Base-by-base conservation (phyloP, 2,329 filamentous ascomycete genomes). In the Beauveria medogensis region DNA sequence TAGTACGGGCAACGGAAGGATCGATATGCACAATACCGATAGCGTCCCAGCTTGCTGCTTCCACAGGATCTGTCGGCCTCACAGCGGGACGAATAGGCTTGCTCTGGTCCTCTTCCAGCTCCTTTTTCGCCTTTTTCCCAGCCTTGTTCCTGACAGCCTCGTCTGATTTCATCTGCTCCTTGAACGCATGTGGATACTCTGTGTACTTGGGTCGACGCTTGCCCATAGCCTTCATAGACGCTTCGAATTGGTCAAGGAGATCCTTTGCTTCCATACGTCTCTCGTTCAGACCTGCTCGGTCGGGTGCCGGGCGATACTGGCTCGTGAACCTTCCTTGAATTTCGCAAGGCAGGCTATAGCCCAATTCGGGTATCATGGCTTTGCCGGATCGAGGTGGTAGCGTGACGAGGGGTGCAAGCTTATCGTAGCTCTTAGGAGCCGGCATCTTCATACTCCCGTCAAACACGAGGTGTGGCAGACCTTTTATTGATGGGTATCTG, bases 1-100 rank as follows among this genome's bases (percentile, higher is more conserved):
- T 77, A 1, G 71, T 73, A 63, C 72, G 69, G 43, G 68, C 68
- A 67, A 74, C 71, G 62, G 71, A 66, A 41, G 73, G 69, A n/a
- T 80, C 77, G 62, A 83, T 70, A 59, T 79, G 69, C 16, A 82
- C 76, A 52, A 81, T 76, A 20, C 79, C 80, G 63, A 81, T 75
- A 0, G 77, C 74, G 66, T 84, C 82, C 80, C 81, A 84, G 3
- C 74, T 76, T 26, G 79, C 78, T 26, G 77, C 80, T 61, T 78
- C 79, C 18, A 75, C 72, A 10, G 74, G 70, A 53, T 82, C 76
- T 9, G 67, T 63, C 2, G 82, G 82, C 6, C 78, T 77, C 3
- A 67, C 72, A 5, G 73, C 71, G 34, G 76, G 64, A n/a, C 78
- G 78, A 26, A 77, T 73, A 14, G 75, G 74, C 54, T 76, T 78